phyloP scores from a whole-genome alignment of 371 early-diverging fungal species.

The Choanephora cucurbitarum region DNA sequence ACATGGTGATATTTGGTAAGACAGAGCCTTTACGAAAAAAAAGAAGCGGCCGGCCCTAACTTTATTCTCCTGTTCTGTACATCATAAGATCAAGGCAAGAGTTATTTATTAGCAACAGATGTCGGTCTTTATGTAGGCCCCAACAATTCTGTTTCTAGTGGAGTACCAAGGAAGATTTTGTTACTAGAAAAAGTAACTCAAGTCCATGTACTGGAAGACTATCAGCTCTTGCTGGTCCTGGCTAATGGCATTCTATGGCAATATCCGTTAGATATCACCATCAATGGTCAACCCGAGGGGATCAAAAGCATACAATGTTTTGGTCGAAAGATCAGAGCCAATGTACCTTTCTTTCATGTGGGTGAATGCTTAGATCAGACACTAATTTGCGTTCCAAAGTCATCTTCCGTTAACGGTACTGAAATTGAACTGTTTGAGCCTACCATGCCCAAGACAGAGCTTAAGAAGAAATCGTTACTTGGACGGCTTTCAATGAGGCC shows the following conservation, averaged over 20 bases:
- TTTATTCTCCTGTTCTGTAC: neutral
- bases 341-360: slow-evolving; percentile 43
- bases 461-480: slow-evolving; percentile 18
- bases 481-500: slow-evolving; percentile 12
- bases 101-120: slow-evolving; percentile 44
- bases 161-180: slow-evolving; percentile 35
- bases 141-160: slow-evolving; percentile 10
- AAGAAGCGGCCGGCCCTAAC: neutral
- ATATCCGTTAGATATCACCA: slow-evolving; percentile 35
- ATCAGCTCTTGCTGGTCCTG: slow-evolving; percentile 35
- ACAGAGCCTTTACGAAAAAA: neutral
- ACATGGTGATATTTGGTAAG: slow-evolving; percentile 45
- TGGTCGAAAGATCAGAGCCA: slow-evolving; percentile 30
- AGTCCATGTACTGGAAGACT: slow-evolving; percentile 46
- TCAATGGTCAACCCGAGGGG: slow-evolving; percentile 35
- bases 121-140: slow-evolving; percentile 42
- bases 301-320: slow-evolving; percentile 12
- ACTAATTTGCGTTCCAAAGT: slow-evolving; percentile 38
- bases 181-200: slow-evolving; percentile 33
- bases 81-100: slow-evolving; percentile 31
- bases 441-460: slow-evolving; percentile 23
- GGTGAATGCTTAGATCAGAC: slow-evolving; percentile 32
- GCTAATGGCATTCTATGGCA: slow-evolving; percentile 43
- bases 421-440: slow-evolving; percentile 37
- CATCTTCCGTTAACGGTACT: slow-evolving; percentile 20